Evolutionary conservation across 495 filamentous ascomycete genomes (phyloP).

Genomic region (Extremus antarcticus): DNA sequence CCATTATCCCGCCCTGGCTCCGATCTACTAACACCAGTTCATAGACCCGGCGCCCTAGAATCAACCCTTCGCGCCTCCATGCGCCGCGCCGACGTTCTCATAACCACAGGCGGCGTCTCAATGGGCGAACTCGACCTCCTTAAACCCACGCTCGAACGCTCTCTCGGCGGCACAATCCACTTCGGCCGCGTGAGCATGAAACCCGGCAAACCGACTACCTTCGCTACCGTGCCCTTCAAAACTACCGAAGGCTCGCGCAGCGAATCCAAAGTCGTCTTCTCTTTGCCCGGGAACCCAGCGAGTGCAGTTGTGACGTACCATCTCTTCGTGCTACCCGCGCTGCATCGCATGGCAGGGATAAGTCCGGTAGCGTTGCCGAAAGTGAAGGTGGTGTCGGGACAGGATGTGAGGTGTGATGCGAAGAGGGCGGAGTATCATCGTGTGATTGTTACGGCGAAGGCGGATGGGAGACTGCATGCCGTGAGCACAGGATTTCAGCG

Average conservation of each 20-base stretch:
- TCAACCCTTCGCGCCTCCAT: conserved; percentile 62
- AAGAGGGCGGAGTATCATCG: conserved; percentile 81
- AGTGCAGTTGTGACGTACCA: conserved; percentile 87
- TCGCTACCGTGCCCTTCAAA: conserved; percentile 71
- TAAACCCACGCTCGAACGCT: conserved; percentile 90
- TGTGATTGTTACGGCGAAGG: conserved; percentile 48
- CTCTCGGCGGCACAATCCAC: conserved; percentile 84
- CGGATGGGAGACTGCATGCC: conserved; percentile 62
- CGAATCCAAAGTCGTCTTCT: conserved; percentile 65
- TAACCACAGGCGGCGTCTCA: conserved; percentile 90
- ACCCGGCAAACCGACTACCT: conserved; percentile 93
- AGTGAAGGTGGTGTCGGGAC: conserved; percentile 57
- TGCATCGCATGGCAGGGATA: conserved; percentile 60
- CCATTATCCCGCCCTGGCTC: neutral
- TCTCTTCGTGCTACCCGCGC: conserved; percentile 80
- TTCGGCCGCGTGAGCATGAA: conserved; percentile 97
- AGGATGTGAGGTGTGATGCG: conserved; percentile 62
- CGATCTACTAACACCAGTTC: conserved; percentile 1
- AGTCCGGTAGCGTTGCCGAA: conserved; percentile 54
- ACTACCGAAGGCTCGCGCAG: conserved; percentile 31
- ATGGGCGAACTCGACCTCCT: conserved; percentile 98
- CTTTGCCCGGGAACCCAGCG: conserved; percentile 88
- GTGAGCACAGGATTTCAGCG: conserved; percentile 81
- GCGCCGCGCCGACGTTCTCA: conserved; percentile 64
- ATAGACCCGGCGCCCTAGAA: conserved; percentile 58